Base-by-base conservation (phyloP, 805 yeast species). In the Yarrowia porcina region DNA sequence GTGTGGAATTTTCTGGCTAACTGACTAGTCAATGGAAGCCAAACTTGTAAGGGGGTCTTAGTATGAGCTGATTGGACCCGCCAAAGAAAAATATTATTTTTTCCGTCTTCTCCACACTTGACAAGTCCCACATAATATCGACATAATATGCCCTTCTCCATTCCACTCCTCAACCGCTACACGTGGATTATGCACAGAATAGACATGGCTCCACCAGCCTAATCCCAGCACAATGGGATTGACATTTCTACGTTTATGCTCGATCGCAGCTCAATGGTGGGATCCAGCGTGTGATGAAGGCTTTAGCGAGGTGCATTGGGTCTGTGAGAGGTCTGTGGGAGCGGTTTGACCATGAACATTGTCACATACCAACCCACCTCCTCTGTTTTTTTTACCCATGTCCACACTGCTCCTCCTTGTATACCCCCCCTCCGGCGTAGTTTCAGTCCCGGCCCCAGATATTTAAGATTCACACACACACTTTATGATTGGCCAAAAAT, bases 171-270 rank as follows among this genome's bases (percentile, higher is more conserved):
- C 50, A 27, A 42, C 33, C 32, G 49, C 35, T 45, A 45, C 52
- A 49, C 57, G 57, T 49, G 57, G 57, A 49, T 49, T 33, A 49
- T 49, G 57, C 57, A 49, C 57, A 49, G 57, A 21, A n/a, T 33
- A 13, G 57, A 49, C 41, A 33, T 33, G 32, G 39, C 41, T 49
- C 57, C 41, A 49, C 57, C 57, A 49, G 57, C 57, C 57, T 49
- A 49, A 49, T 49, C 57, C 30, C 41, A 49, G 57, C 57, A 49
- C 57, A 49, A 49, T 23, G 41, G 21, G 12, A n/a, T 33, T 32
- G 41, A 33, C 39, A 49, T 49, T 33, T n/a, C n/a, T n/a, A n/a
- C n/a, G n/a, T n/a, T 33, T 33, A 32, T 49, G 57, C 39, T 49
- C 21, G 57, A 49, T 21, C 8, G 28, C 12, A 12, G n/a, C 17